A percentile compares a stretch with the other conserved stretches of the same genome.
These are phyloP conservation scores for Simplicillium aogashimaense DNA, from an alignment of 2,329 filamentous ascomycete species.

Conservation along the genomic window DNA sequence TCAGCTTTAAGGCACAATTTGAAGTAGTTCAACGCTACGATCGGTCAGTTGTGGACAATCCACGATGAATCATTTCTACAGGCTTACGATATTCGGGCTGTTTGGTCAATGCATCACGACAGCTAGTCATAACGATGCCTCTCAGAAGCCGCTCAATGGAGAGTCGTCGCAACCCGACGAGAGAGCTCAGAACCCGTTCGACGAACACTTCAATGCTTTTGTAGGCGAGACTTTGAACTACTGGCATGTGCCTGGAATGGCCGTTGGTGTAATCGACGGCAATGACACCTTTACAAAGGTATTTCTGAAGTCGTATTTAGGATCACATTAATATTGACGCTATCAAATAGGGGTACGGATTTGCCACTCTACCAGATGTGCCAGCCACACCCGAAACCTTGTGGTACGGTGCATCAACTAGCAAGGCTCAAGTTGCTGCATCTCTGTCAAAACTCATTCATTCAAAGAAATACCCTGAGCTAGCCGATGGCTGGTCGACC, in stretches of 20 bases:
- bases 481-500: conserved; percentile 32
- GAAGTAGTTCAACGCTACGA: too few relatives aligned
- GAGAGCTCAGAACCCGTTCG: conserved; percentile 7
- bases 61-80: too few relatives aligned
- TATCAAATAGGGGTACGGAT: conserved; percentile 17
- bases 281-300: conserved; percentile 29
- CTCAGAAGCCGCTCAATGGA: too few relatives aligned
- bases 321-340: not conserved
- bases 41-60: too few relatives aligned
- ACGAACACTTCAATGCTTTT: conserved; percentile 4
- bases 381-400: conserved; percentile 34
- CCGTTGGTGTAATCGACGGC: conserved; percentile 36
- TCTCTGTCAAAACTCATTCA: conserved; percentile 39
- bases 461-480: conserved; percentile 19
- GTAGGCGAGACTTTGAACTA: conserved; percentile 11
- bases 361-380: conserved; percentile 22
- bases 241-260: conserved; percentile 38
- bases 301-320: conserved; percentile 3
- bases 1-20: too few relatives aligned
- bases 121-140: too few relatives aligned
- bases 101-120: too few relatives aligned
- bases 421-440: conserved; percentile 44
- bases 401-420: conserved; percentile 45
- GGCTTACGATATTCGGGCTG: too few relatives aligned
- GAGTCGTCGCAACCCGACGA: too few relatives aligned